These are phyloP conservation scores for Hypoxylon sp. DNA, from an alignment of 2,329 filamentous ascomycete genomes.

Conservation along the genomic window DNA sequence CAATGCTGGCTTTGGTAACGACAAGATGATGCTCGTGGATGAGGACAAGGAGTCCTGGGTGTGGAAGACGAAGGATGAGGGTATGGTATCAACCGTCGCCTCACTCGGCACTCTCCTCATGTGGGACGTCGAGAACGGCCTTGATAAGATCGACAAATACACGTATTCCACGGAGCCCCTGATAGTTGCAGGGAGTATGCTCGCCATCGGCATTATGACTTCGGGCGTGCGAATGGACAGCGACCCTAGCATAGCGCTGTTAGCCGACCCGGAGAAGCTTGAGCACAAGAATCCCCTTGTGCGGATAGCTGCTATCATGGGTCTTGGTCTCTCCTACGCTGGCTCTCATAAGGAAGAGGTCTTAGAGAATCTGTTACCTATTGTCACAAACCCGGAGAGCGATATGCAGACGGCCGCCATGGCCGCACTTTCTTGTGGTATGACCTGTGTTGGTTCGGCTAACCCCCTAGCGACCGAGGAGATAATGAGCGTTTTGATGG, in stretches of 20 bases:
- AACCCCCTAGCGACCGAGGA: slow-evolving; percentile 92
- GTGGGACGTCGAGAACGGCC: slow-evolving; percentile 92
- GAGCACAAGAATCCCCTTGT: slow-evolving; percentile 83
- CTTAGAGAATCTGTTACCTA: slow-evolving; percentile 86
- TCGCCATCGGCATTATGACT: slow-evolving; percentile 96
- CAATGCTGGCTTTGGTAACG: slow-evolving; percentile 93
- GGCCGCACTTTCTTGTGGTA: slow-evolving; percentile 90
- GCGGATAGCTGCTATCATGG: slow-evolving; percentile 91
- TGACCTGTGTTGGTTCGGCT: slow-evolving; percentile 93
- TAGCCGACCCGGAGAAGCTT: slow-evolving; percentile 85
- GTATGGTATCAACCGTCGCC: slow-evolving; percentile 96
- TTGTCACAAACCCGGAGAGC: slow-evolving; percentile 85
- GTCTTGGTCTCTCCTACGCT: slow-evolving; percentile 92
- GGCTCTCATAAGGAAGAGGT: slow-evolving; percentile 93
- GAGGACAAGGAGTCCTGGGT: slow-evolving; percentile 94
- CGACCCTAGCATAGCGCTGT: slow-evolving; percentile 89
- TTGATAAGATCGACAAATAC: slow-evolving; percentile 96
- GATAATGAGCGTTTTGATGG: slow-evolving; percentile 91
- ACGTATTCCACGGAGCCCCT: slow-evolving; percentile 85
- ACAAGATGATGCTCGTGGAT: slow-evolving; percentile 97
- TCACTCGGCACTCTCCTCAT: slow-evolving; percentile 92
- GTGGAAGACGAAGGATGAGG: slow-evolving; percentile 99
- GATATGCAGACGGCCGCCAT: slow-evolving; percentile 98
- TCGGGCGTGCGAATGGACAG: slow-evolving; percentile 91
- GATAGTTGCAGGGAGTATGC: slow-evolving; percentile 90